Evolutionary conservation across 2,329 filamentous ascomycete species (phyloP).

Genomic region (Pyrenophora tritici-repentis): DNA sequence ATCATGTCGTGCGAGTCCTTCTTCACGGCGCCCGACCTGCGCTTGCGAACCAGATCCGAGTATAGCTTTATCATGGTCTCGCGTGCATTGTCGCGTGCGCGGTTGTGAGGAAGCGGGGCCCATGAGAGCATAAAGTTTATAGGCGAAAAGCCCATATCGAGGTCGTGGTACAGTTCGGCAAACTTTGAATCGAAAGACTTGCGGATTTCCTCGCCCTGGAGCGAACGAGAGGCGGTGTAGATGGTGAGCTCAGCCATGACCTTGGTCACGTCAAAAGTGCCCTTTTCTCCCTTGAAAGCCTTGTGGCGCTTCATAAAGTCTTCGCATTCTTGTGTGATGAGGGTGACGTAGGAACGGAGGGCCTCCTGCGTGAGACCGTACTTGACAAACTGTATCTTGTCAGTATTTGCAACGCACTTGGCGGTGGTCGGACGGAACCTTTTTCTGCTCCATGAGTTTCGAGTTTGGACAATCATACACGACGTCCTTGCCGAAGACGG

Average conservation of each 20-base stretch:
- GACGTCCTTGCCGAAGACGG: constrained; percentile 80
- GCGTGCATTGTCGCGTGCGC: constrained; percentile 78
- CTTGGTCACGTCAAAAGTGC: constrained; percentile 72
- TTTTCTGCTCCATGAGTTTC: constrained; percentile 96
- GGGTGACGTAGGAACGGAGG: constrained; percentile 75
- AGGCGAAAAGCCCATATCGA: constrained; percentile 87
- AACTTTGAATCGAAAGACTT: constrained; percentile 79
- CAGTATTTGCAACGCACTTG: constrained; percentile 1
- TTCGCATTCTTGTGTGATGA: constrained; percentile 76
- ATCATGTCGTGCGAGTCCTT: constrained; percentile 74
- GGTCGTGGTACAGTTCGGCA: constrained; percentile 81
- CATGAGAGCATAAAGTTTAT: constrained; percentile 91
- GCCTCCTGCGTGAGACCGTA: constrained; percentile 76
- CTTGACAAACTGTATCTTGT: constrained; percentile 70
- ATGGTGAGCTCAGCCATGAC: constrained; percentile 86
- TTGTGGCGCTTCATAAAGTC: constrained; percentile 72
- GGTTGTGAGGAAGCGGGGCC: constrained; percentile 87
- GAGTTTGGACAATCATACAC: constrained; percentile 90
- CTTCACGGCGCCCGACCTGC: constrained; percentile 61
- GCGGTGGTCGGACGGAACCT: constrained; percentile 58
- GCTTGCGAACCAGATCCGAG: constrained; percentile 77
- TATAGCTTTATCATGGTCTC: constrained; percentile 81
- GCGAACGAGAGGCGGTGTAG: constrained; percentile 83
- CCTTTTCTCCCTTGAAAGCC: constrained; percentile 69
- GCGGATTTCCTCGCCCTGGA: constrained; percentile 84